These are phyloP conservation scores for Phytophthora parvispora DNA, from an alignment of 352 stramenopile genomes.

Conservation along the genomic window DNA sequence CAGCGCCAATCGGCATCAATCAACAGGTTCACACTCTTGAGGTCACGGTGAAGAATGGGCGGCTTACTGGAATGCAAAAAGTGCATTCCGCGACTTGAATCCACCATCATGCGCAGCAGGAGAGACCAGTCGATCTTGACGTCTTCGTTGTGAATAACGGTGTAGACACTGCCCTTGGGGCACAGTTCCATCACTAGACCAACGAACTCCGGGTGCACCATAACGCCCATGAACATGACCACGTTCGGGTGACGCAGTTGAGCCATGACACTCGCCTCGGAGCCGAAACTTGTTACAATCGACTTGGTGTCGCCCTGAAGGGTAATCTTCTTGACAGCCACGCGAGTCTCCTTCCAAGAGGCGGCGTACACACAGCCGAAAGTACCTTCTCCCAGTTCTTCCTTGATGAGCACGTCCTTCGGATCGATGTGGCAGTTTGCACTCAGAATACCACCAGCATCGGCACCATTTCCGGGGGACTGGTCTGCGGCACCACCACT, in stretches of 20 bases:
- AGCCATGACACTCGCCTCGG: conserved; percentile 86
- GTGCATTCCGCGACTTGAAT: conserved; percentile 91
- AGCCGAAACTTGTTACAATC: conserved; percentile 87
- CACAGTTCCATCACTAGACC: conserved; percentile 92
- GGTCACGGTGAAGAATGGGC: conserved; percentile 91
- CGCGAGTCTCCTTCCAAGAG: conserved; percentile 84
- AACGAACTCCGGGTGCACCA: conserved; percentile 89
- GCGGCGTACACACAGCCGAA: conserved; percentile 84
- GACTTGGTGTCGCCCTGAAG: conserved; percentile 81
- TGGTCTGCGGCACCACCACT: conserved; percentile 75
- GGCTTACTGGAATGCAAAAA: conserved; percentile 92
- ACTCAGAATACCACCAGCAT: conserved; percentile 66
- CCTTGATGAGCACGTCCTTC: conserved; percentile 83
- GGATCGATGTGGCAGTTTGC: conserved; percentile 89
- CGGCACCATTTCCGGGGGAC: conserved; percentile 46
- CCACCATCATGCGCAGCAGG: conserved; percentile 89
- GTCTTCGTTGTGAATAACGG: conserved; percentile 80
- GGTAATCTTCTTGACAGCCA: conserved; percentile 90
- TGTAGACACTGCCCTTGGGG: conserved; percentile 88
- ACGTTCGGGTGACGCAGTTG: conserved; percentile 88
- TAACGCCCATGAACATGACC: conserved; percentile 93
- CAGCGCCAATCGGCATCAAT: conserved; percentile 91
- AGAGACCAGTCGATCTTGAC: conserved; percentile 90
- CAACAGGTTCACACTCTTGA: conserved; percentile 93
- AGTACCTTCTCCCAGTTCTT: conserved; percentile 81